Evolutionary conservation across 2,329 filamentous ascomycete genomes (phyloP).

Genomic region (Biscogniauxia marginata): DNA sequence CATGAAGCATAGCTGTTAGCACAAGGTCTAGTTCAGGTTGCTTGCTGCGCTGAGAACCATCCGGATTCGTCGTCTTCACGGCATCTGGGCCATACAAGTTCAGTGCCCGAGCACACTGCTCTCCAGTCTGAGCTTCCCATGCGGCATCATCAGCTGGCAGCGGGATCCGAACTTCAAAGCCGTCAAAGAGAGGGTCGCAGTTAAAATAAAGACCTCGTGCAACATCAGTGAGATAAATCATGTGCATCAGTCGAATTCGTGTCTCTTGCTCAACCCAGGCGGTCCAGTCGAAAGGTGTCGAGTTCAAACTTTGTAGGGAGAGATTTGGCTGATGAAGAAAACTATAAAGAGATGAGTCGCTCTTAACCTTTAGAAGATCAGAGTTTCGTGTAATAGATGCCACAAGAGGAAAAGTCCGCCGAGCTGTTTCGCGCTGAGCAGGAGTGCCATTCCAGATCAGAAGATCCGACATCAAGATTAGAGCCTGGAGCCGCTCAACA

Average conservation of each 20-base stretch:
- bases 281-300: conserved; percentile 61
- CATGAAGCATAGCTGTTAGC: conserved; percentile 59
- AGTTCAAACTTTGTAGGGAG: conserved; percentile 43
- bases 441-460: conserved; percentile 70
- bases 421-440: conserved; percentile 61
- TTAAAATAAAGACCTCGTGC: conserved; percentile 73
- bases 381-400: conserved; percentile 56
- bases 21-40: conserved; percentile 64
- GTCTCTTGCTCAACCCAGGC: conserved; percentile 71
- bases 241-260: conserved; percentile 62
- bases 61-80: conserved; percentile 56
- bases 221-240: conserved; percentile 63
- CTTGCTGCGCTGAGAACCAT: conserved; percentile 61
- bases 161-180: conserved; percentile 64
- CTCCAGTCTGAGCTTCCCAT: conserved; percentile 63
- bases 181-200: conserved; percentile 59
- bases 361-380: conserved; percentile 54
- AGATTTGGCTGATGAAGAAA: conserved; percentile 59
- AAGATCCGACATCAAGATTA: conserved; percentile 60
- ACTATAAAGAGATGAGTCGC: conserved; percentile 51
- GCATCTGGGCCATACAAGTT: conserved; percentile 59
- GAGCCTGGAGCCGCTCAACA: conserved; percentile 67
- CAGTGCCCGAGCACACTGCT: conserved; percentile 63
- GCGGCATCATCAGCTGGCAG: conserved; percentile 70
- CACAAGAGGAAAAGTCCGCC: conserved; percentile 56